Conservation (phyloP, 257 asterid species). For the Plantago major region DNA sequence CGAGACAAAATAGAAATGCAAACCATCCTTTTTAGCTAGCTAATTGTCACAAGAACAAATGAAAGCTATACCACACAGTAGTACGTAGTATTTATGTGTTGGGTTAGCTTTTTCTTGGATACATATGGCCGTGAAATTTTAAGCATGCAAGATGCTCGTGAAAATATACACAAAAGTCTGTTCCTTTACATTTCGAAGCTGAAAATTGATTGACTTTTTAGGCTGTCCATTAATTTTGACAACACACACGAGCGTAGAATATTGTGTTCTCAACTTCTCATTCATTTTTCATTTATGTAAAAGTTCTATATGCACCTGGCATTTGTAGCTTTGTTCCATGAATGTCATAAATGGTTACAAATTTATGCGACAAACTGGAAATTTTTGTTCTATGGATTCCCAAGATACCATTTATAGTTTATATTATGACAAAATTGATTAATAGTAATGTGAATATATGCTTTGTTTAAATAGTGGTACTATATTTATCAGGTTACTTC, state of each 20-base stretch:
- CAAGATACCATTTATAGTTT: too few species aligned
- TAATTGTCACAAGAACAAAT: slow-evolving; percentile 29
- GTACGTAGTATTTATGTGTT: slow-evolving; percentile 16
- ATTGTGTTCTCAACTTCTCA: slow-evolving; percentile 30
- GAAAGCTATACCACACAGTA: background rate
- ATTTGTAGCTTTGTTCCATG: too few species aligned
- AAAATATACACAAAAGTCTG: slow-evolving; percentile 12
- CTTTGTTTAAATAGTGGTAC: too few species aligned
- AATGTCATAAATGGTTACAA: too few species aligned
- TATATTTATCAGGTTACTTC: too few species aligned
- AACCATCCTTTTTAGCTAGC: slow-evolving; percentile 17
- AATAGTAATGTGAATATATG: too few species aligned
- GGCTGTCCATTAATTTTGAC: slow-evolving; percentile 29
- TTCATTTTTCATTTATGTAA: too few species aligned
- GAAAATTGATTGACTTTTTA: slow-evolving; percentile 20
- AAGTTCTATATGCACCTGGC: too few species aligned
- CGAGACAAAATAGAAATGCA: slow-evolving; percentile 14
- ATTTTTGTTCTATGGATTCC: too few species aligned
- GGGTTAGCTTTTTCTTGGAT: slow-evolving; percentile 16
- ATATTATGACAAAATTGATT: too few species aligned
- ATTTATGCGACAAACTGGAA: too few species aligned
- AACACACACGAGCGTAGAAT: slow-evolving; percentile 75
- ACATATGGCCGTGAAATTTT: slow-evolving; percentile 24
- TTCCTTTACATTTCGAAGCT: slow-evolving; percentile 22
- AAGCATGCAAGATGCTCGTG: slow-evolving; percentile 67